Evolutionary conservation across 805 yeast genomes (phyloP).

Genomic region (Candida chilensis): DNA sequence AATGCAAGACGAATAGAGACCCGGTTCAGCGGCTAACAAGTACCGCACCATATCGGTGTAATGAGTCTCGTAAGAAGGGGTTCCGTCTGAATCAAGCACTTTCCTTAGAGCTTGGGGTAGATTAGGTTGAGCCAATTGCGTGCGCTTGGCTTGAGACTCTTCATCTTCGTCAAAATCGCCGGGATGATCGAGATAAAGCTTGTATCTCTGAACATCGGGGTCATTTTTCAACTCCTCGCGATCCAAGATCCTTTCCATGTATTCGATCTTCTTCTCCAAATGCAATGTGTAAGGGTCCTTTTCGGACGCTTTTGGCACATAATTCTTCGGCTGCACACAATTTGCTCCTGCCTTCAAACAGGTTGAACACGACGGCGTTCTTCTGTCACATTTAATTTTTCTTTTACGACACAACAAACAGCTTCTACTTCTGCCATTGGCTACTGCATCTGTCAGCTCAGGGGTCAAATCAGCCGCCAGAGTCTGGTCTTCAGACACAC

Average conservation of each 20-base stretch:
- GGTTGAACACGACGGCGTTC: constrained; percentile 55
- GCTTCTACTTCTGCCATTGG: not conserved
- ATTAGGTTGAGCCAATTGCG: too few relatives aligned
- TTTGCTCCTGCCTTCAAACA: constrained; percentile 55
- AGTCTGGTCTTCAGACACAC: too few relatives aligned
- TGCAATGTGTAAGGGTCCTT: constrained; percentile 51
- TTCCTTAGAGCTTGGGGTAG: too few relatives aligned
- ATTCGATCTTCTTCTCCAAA: constrained; percentile 45
- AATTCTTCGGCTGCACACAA: constrained; percentile 58
- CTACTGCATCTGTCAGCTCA: too few relatives aligned
- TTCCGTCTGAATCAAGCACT: too few relatives aligned
- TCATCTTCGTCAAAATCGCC: constrained; percentile 8
- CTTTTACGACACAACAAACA: constrained; percentile 2
- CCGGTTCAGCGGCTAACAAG: too few relatives aligned
- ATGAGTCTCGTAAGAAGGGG: too few relatives aligned
- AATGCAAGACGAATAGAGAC: too few relatives aligned
- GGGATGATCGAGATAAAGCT: too few relatives aligned
- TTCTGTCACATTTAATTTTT: constrained; percentile 45
- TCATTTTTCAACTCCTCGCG: constrained; percentile 5
- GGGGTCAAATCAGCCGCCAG: too few relatives aligned
- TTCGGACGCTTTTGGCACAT: constrained; percentile 30
- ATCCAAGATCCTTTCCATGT: constrained; percentile 38
- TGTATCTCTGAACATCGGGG: too few relatives aligned
- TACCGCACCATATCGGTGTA: too few relatives aligned
- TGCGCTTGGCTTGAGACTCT: constrained; percentile 9